Evolutionary conservation across 371 early-diverging fungal genomes (phyloP).

Genomic region (Conidiobolus incongruus): DNA sequence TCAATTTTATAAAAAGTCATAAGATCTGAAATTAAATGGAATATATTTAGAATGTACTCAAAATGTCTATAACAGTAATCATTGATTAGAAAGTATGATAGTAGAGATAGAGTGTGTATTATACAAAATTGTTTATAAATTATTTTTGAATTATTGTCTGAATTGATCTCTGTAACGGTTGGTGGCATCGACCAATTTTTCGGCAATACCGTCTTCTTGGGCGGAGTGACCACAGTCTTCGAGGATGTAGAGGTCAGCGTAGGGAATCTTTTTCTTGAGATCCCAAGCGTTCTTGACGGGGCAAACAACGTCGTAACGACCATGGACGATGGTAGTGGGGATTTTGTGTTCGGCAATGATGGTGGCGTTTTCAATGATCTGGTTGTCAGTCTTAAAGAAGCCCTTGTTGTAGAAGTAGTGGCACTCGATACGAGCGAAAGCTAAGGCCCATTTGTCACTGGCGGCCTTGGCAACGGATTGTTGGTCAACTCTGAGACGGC

Average conservation of each 20-base stretch:
- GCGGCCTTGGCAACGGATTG: conserved; percentile 22
- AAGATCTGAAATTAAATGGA: too few species aligned
- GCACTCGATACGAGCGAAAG: conserved; percentile 41
- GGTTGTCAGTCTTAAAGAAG: conserved; percentile 29
- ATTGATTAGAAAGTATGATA: too few species aligned
- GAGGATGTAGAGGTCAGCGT: conserved; percentile 29
- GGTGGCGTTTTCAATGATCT: conserved; percentile 26
- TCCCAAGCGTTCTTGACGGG: conserved; percentile 32
- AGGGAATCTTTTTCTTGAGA: conserved; percentile 30
- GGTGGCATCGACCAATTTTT: conserved; percentile 21
- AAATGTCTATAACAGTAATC: too few species aligned
- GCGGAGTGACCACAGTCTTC: conserved; percentile 34
- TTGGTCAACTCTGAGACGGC: conserved; percentile 18
- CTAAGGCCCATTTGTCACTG: conserved; percentile 27
- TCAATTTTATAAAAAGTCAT: too few species aligned
- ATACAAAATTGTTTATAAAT: too few species aligned
- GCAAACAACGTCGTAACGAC: conserved; percentile 35
- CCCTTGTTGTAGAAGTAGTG: conserved; percentile 40
- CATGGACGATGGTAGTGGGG: conserved; percentile 30
- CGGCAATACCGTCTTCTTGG: conserved; percentile 20
- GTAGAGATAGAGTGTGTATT: too few species aligned
- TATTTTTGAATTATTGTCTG: too few species aligned
- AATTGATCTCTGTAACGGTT: too few species aligned
- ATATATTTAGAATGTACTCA: too few species aligned
- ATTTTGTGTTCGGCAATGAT: conserved; percentile 19